Conservation (phyloP, 176 grass and related monocot species). For the Echinochloa phyllopogon region DNA sequence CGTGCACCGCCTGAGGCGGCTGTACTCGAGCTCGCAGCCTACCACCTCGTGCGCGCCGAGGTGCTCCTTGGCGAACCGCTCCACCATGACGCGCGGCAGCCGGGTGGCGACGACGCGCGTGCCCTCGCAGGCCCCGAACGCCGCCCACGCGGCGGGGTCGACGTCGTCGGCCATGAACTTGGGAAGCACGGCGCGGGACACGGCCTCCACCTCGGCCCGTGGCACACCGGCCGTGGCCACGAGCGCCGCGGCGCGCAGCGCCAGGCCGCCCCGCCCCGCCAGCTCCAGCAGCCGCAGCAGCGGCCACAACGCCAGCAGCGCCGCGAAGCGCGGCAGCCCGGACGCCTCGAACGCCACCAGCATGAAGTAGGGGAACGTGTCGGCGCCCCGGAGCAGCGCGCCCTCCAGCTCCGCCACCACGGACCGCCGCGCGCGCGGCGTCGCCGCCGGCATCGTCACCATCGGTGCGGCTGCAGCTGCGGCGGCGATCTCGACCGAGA, state of each 20-base stretch:
- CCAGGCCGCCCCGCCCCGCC: neutral
- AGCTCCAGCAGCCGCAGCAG: constrained; percentile 46
- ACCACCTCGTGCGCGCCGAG: constrained; percentile 79
- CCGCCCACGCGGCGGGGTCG: constrained; percentile 63
- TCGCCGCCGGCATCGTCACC: neutral
- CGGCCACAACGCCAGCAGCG: constrained; percentile 69
- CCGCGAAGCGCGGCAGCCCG: constrained; percentile 58
- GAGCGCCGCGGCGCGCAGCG: constrained; percentile 53
- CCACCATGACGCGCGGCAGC: constrained; percentile 74
- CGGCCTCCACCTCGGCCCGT: constrained; percentile 67
- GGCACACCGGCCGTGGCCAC: constrained; percentile 58
- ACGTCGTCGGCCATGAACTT: constrained; percentile 94
- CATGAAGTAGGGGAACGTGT: constrained; percentile 86
- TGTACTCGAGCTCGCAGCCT: constrained; percentile 68
- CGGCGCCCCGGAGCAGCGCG: constrained; percentile 50
- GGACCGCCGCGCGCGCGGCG: neutral
- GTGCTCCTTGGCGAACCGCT: constrained; percentile 81
- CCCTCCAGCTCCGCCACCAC: constrained; percentile 86
- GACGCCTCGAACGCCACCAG: constrained; percentile 82
- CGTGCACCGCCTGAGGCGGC: constrained; percentile 46
- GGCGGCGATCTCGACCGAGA: neutral
- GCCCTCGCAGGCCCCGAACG: constrained; percentile 50
- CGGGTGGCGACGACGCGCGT: constrained; percentile 67
- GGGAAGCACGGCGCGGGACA: constrained; percentile 83
- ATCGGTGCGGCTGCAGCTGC: neutral